These are phyloP conservation scores for Discostella stelligeroides DNA, from an alignment of 108 stramenopile species.

Conservation along the genomic window DNA sequence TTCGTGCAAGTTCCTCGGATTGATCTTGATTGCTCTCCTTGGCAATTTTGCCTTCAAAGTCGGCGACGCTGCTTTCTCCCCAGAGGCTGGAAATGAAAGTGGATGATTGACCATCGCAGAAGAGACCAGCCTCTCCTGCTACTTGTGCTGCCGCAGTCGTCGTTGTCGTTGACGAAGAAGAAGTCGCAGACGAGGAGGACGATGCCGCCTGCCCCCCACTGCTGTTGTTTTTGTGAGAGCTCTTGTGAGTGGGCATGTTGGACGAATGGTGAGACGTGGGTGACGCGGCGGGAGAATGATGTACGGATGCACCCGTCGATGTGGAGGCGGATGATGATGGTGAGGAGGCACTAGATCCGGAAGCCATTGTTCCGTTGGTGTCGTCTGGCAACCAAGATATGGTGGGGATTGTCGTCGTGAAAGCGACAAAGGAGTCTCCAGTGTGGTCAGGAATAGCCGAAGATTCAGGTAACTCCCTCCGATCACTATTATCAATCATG, in stretches of 20 bases:
- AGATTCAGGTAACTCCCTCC: not conserved
- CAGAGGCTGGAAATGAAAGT: slow-evolving; percentile 14
- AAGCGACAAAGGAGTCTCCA: too few species aligned
- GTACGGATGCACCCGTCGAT: not conserved
- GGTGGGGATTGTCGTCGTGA: not conserved
- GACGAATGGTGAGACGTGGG: not conserved
- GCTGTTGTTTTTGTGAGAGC: not conserved
- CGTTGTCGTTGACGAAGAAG: not conserved
- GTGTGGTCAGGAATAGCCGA: slow-evolving; percentile 2
- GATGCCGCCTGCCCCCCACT: not conserved
- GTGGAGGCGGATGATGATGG: not conserved
- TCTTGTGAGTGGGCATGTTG: not conserved
- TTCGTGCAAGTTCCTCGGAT: slow-evolving; percentile 37
- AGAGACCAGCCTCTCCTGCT: slow-evolving; percentile 26
- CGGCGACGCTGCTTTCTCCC: slow-evolving; percentile 13
- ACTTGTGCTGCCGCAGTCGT: slow-evolving; percentile 5
- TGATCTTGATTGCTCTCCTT: slow-evolving; percentile 24
- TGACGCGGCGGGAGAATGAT: not conserved
- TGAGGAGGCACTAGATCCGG: not conserved
- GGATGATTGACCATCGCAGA: slow-evolving; percentile 22
- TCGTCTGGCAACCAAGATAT: not conserved
- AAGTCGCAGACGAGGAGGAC: not conserved
- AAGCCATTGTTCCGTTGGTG: not conserved
- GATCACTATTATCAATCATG: too few species aligned
- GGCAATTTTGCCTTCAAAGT: slow-evolving; percentile 15